Evolutionary conservation across 805 yeast species (phyloP).

Genomic region (Saccharomycopsis lassenensis): DNA sequence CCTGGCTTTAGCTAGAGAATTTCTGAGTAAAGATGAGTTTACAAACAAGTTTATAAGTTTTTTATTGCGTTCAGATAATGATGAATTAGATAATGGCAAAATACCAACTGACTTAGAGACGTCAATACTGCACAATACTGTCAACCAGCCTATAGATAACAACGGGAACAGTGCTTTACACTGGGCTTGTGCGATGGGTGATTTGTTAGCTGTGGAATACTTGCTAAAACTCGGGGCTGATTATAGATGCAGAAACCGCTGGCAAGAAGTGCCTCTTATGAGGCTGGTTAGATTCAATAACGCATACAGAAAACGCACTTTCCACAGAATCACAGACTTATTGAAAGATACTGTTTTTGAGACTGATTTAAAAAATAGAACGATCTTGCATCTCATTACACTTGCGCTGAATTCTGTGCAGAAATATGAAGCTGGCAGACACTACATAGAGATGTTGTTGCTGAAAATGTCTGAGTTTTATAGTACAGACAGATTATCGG

Average conservation of each 20-base stretch:
- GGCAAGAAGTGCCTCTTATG: constrained; percentile 82
- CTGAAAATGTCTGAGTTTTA: constrained; percentile 60
- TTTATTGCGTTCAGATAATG: constrained; percentile 48
- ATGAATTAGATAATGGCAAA: constrained; percentile 27
- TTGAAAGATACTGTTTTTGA: constrained; percentile 69
- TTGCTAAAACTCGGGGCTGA: constrained; percentile 69
- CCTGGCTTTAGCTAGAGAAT: constrained; percentile 36
- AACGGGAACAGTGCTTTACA: constrained; percentile 93
- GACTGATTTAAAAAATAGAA: constrained; percentile 61
- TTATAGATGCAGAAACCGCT: constrained; percentile 44
- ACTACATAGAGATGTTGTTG: constrained; percentile 68
- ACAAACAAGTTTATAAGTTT: constrained; percentile 39
- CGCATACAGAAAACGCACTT: constrained; percentile 69
- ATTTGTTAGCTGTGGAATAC: constrained; percentile 62
- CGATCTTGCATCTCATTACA: constrained; percentile 81
- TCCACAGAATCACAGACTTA: constrained; percentile 66
- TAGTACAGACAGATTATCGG: constrained; percentile 36
- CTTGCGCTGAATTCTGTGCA: constrained; percentile 53
- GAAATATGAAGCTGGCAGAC: constrained; percentile 68
- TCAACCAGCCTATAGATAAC: constrained; percentile 74
- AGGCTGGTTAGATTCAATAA: constrained; percentile 81
- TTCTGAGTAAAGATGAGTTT: constrained; percentile 29
- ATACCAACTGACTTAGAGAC: too few species aligned
- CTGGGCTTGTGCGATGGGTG: constrained; percentile 98
- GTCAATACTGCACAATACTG: constrained; percentile 53